Base-by-base conservation (phyloP, 2,329 filamentous ascomycete genomes). In the Colletotrichum magnum region DNA sequence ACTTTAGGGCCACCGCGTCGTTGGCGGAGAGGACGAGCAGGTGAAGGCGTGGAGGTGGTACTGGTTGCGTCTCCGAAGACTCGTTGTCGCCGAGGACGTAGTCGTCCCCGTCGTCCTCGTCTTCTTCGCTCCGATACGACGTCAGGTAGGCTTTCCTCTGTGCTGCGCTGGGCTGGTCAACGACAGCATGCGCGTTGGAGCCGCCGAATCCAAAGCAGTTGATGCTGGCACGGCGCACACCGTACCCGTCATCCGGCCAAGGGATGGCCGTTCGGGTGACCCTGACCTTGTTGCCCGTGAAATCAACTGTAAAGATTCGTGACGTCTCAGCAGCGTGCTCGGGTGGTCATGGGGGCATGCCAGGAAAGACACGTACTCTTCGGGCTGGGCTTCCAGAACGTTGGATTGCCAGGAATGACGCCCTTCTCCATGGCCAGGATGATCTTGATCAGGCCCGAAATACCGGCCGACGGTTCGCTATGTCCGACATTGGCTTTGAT, bases 201-300 rank as follows among this genome's bases (percentile, higher is more conserved):
- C 80, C 80, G 3, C 80, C 80, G 64, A 69, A 77, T 1, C 80
- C 80, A 41, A 81, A 82, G 1, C 72, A 76, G 64, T 80, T 80
- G n/a, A 82, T 72, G 56, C 73, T 75, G 1, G 75, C 74, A 21
- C 75, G 71, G 1, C 77, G 67, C 1, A 65, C 36, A 13, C 43
- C 18, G 12, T 0, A 0, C 32, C 45, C 16, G 41, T 45, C 53
- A 28, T 57, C 28, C 9, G 60, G 60, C 60, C 60, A 63, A 10
- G 21, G 24, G 4, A 54, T 63, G 4, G 50, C 28, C 59, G 50
- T 16, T 41, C 41, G 24, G 2, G 28, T 47, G 58, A 5, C 73
- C 74, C 0, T 28, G 26, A 28, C 26, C 26, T 28, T 28, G 26
- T 28, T 28, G 26, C 26, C 26, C 26, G 26, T 28, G 26, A 28